Evolutionary conservation across 176 grass and related monocot species (phyloP).

Genomic region (Triticum dicoccoides): DNA sequence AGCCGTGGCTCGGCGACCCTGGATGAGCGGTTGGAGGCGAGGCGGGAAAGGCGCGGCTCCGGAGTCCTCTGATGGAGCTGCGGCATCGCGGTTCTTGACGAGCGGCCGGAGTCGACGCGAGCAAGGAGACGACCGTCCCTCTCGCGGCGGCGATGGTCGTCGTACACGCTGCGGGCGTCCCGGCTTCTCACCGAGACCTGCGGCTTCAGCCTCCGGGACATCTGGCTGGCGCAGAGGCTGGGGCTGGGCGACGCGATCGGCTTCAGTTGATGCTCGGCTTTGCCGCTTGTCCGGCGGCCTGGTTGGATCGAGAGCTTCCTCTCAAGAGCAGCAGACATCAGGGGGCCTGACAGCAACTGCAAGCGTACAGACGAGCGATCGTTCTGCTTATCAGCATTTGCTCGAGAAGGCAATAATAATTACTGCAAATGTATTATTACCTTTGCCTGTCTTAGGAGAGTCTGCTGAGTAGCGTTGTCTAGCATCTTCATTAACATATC

Average conservation of each 20-base stretch:
- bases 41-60: background rate
- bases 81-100: constrained; percentile 16
- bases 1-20: background rate
- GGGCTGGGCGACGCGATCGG: background rate
- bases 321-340: constrained; percentile 11
- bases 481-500: constrained; percentile 55
- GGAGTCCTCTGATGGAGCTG: background rate
- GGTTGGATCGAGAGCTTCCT: constrained; percentile 18
- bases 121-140: background rate
- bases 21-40: background rate
- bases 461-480: constrained; percentile 46
- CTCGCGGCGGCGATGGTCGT: background rate
- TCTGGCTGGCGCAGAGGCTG: background rate
- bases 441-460: constrained; percentile 49
- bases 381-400: background rate
- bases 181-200: constrained; percentile 10
- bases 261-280: background rate
- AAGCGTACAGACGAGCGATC: background rate
- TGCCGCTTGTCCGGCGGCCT: background rate
- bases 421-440: constrained; percentile 5
- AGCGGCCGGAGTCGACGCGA: constrained; percentile 20
- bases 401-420: background rate
- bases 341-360: constrained; percentile 41
- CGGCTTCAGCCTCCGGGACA: constrained; percentile 4
- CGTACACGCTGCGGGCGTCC: background rate